A percentile compares a stretch with the other conserved stretches of the same genome.
Evolutionary conservation across 495 filamentous ascomycete species (phyloP).

Genomic region (Podospora australis): DNA sequence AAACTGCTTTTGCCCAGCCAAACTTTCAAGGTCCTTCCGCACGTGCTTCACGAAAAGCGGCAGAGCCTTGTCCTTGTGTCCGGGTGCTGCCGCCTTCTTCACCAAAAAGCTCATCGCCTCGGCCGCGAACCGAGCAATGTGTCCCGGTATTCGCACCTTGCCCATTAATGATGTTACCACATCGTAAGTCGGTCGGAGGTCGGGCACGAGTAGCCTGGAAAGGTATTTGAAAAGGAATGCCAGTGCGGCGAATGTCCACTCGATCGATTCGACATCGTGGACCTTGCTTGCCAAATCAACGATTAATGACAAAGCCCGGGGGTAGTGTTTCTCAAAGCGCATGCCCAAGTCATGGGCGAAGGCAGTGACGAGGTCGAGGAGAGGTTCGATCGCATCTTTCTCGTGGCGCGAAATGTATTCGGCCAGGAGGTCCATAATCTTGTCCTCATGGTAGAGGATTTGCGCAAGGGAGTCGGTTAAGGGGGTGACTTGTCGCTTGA

Average conservation of each 20-base stretch:
- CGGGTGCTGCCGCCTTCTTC: conserved; percentile 72
- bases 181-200: conserved; percentile 75
- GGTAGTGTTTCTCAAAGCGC: conserved; percentile 85
- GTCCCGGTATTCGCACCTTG: conserved; percentile 68
- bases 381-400: conserved; percentile 69
- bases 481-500: conserved; percentile 62
- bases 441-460: conserved; percentile 78
- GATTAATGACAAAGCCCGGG: conserved; percentile 61
- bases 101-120: conserved; percentile 92
- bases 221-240: conserved; percentile 97
- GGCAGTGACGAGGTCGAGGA: conserved; percentile 75
- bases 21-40: conserved; percentile 56
- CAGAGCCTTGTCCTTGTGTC: conserved; percentile 67
- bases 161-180: conserved; percentile 83
- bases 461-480: conserved; percentile 86
- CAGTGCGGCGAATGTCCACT: conserved; percentile 94
- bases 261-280: conserved; percentile 67
- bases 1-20: conserved; percentile 43
- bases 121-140: conserved; percentile 85
- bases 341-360: conserved; percentile 87
- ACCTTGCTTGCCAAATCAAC: conserved; percentile 42
- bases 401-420: conserved; percentile 73
- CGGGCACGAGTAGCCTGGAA: conserved; percentile 73
- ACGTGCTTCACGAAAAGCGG: conserved; percentile 61
- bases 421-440: conserved; percentile 72